A percentile compares a stretch with the other conserved stretches of the same genome.
These are phyloP conservation scores for Oryza glaberrima DNA, from an alignment of 176 grass and related monocot species.

Conservation along the genomic window DNA sequence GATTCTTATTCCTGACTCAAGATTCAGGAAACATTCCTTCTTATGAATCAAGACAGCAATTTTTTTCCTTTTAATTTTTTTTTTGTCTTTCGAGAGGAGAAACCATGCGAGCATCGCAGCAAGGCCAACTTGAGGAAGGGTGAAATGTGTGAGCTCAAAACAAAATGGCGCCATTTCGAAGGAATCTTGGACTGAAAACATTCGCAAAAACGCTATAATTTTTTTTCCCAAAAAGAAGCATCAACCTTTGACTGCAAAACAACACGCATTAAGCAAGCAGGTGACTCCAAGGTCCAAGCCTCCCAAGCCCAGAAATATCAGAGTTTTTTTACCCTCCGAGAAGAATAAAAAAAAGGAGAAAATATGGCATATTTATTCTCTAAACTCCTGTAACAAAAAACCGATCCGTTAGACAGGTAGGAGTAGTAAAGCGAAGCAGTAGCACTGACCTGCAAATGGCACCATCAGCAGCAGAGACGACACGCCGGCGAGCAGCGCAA, in stretches of 20 bases:
- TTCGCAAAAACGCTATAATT: neutral
- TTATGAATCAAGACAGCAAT: neutral
- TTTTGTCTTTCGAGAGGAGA: neutral
- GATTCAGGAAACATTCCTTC: neutral
- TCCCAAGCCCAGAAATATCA: neutral
- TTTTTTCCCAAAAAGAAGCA: neutral
- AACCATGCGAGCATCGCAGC: neutral
- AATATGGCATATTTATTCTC: neutral
- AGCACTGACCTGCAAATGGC: conserved; percentile 32
- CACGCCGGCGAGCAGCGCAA: conserved; percentile 21
- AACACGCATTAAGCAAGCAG: neutral
- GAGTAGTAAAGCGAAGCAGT: neutral
- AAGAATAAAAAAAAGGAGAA: neutral
- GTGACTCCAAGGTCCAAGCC: neutral
- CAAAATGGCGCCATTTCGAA: neutral
- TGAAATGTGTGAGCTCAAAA: neutral
- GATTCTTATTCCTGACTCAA: neutral
- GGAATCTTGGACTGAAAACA: neutral
- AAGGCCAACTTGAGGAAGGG: neutral
- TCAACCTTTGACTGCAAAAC: neutral
- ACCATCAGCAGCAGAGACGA: neutral
- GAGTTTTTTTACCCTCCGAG: neutral
- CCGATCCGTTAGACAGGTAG: neutral
- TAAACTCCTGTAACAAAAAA: neutral
- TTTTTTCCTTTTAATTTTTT: neutral